These are phyloP conservation scores for Exophiala bonariae DNA, from an alignment of 2,329 filamentous ascomycete species.

Conservation along the genomic window DNA sequence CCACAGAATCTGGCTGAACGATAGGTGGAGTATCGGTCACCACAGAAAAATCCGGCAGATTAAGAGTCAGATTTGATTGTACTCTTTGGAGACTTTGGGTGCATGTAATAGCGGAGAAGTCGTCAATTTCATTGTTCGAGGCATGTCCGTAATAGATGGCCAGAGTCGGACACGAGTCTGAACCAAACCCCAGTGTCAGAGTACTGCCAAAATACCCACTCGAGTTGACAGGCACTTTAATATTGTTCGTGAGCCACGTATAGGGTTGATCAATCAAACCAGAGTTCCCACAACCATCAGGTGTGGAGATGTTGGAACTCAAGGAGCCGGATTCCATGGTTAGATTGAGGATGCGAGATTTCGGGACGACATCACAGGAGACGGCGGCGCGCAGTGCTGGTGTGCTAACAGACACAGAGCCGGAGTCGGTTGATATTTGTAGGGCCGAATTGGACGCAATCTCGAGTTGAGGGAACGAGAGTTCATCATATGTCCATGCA, in stretches of 20 bases:
- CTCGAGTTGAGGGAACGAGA: slow-evolving; percentile 6
- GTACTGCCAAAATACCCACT: slow-evolving; percentile 19
- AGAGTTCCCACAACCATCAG: slow-evolving; percentile 19
- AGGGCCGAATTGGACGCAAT: too few relatives aligned
- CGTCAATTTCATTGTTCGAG: slow-evolving; percentile 16
- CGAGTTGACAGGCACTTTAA: slow-evolving; percentile 14
- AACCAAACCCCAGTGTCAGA: slow-evolving; percentile 10
- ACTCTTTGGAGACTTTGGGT: slow-evolving; percentile 25
- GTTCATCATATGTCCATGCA: slow-evolving; percentile 4
- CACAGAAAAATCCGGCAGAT: slow-evolving; percentile 15
- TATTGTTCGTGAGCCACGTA: slow-evolving; percentile 1
- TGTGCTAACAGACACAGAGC: slow-evolving; percentile 7
- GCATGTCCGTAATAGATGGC: slow-evolving; percentile 22
- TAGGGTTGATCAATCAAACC: slow-evolving; percentile 6
- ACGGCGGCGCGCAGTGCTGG: slow-evolving; percentile 20
- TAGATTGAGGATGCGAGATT: slow-evolving; percentile 14
- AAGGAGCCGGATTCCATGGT: slow-evolving; percentile 3
- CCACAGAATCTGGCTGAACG: slow-evolving; percentile 8
- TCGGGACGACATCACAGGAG: slow-evolving; percentile 14
- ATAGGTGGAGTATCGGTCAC: slow-evolving; percentile 4
- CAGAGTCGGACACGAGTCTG: slow-evolving; percentile 11
- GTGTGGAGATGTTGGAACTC: slow-evolving; percentile 16
- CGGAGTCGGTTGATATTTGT: background rate
- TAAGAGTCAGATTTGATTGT: slow-evolving; percentile 20
- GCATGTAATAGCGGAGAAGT: slow-evolving; percentile 24